Evolutionary conservation across 306 rosid genomes (phyloP).

Genomic region (Ziziphus jujuba): DNA sequence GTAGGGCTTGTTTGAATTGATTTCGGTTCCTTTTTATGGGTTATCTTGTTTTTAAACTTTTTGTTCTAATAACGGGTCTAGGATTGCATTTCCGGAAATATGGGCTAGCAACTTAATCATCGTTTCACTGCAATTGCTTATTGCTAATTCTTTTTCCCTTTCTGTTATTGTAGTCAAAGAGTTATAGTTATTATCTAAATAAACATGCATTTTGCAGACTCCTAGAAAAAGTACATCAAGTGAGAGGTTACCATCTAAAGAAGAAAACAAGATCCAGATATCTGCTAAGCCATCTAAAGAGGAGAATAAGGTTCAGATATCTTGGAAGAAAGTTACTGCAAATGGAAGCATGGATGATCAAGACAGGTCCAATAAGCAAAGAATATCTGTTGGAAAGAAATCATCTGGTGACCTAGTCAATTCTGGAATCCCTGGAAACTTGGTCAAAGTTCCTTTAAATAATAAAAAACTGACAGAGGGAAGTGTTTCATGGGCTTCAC

Average conservation of each 20-base stretch:
- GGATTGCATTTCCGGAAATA: neutral
- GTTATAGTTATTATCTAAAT: constrained; percentile 20
- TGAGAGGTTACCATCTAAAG: constrained; percentile 67
- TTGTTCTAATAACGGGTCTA: constrained; percentile 12
- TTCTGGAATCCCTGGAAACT: constrained; percentile 64
- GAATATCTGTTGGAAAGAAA: constrained; percentile 59
- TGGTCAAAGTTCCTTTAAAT: constrained; percentile 66
- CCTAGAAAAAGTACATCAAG: constrained; percentile 77
- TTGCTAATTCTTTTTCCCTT: neutral
- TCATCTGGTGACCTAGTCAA: constrained; percentile 50
- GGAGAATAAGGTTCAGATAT: constrained; percentile 51
- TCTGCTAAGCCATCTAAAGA: constrained; percentile 55
- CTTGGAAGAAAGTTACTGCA: constrained; percentile 52
- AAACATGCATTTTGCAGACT: constrained; percentile 44
- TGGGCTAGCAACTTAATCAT: neutral
- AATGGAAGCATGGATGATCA: constrained; percentile 60
- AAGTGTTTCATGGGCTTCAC: constrained; percentile 78
- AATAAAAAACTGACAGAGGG: constrained; percentile 68
- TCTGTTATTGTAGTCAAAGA: neutral
- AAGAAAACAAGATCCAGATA: constrained; percentile 57
- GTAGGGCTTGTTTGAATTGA: neutral
- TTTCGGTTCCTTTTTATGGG: neutral
- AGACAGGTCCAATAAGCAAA: constrained; percentile 54
- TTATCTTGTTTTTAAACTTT: neutral
- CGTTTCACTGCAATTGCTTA: neutral